Base-by-base conservation (phyloP, 2,329 filamentous ascomycete species). In the Ophiostoma triangulosporum region DNA sequence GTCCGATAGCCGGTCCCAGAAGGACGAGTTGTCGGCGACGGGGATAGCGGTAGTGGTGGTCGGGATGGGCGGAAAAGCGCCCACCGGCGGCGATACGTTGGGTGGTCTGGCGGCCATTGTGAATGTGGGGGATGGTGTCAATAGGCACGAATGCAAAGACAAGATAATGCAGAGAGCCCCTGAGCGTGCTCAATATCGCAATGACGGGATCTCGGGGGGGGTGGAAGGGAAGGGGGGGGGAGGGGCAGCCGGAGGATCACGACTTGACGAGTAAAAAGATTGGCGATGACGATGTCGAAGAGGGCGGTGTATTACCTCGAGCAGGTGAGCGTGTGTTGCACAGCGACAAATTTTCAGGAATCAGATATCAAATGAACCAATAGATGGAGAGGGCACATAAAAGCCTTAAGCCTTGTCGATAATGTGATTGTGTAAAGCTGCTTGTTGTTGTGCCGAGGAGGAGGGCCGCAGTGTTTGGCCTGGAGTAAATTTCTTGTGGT, bases 1-100 rank as follows among this genome's bases (percentile, higher is more conserved):
- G 65, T 75, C 83, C 60, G 89, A 85, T 70, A 96, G 74, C 64
- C 90, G 84, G 69, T 95, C 88, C 89, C 89, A 95, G 54, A 93
- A 72, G 48, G 86, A 84, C 56, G 83, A 79, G 57, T 84, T 77
- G 60, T 73, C 67, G 54, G 77, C 70, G 61, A 80, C 67, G 40
- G 73, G 70, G 52, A 80, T 65, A 55, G 70, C 68, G 57, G 69
- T 35, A 7, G 57, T 60, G 33, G 65, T 36, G 50, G 50, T 66
- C 56, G 69, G 49, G 32, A 54, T 33, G 3, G 56, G 57, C 27
- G 54, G 53, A 26, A 53, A 38, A 29, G 71, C 58, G 69, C 69
- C 64, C 60, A 68, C 61, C 60, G 62, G 61, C 40, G 62, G 61
- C 33, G 52, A 51, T 6, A 48, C 24, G 45, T 52, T 43, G 62